These are phyloP conservation scores for Aspergillus coremiiformis DNA, from an alignment of 495 filamentous ascomycete species.

Conservation along the genomic window DNA sequence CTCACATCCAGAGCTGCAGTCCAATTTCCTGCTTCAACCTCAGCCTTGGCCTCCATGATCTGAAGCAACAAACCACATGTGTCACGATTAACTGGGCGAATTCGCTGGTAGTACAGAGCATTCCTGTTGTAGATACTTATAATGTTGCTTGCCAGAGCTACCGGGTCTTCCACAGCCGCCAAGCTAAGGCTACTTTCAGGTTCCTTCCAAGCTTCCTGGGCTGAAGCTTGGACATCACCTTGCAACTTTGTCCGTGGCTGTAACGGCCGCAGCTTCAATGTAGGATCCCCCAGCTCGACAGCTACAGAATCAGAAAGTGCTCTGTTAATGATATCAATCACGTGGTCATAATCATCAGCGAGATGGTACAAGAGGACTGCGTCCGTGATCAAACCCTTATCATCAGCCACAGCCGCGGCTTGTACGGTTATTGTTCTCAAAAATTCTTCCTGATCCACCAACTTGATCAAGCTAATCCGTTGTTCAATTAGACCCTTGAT, in stretches of 20 bases:
- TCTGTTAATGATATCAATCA: constrained; percentile 79
- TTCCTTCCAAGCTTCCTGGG: constrained; percentile 17
- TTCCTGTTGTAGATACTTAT: constrained; percentile 69
- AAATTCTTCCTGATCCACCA: constrained; percentile 73
- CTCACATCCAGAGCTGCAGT: constrained; percentile 74
- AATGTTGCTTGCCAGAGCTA: constrained; percentile 71
- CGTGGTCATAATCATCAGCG: constrained; percentile 87
- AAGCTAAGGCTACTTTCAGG: constrained; percentile 64
- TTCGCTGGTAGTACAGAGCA: constrained; percentile 62
- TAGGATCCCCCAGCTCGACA: constrained; percentile 70
- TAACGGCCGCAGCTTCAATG: constrained; percentile 66
- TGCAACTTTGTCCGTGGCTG: constrained; percentile 47
- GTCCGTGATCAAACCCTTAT: constrained; percentile 85
- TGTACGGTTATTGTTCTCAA: constrained; percentile 79
- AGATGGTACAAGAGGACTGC: constrained; percentile 92
- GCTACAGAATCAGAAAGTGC: constrained; percentile 83
- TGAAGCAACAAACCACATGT: constrained; percentile 64
- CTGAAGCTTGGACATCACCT: constrained; percentile 15
- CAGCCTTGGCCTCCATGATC: constrained; percentile 68
- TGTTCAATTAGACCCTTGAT: constrained; percentile 84
- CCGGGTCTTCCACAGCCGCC: constrained; percentile 79
- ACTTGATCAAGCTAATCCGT: constrained; percentile 73
- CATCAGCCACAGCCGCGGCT: constrained; percentile 84
- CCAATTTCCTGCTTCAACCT: constrained; percentile 66
- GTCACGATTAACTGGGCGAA: constrained; percentile 57